Evolutionary conservation across 768 basidiomycete genomes (phyloP), one percentile per base, ranked within the genome.

Genomic region (Pleurotus platypus): DNA sequence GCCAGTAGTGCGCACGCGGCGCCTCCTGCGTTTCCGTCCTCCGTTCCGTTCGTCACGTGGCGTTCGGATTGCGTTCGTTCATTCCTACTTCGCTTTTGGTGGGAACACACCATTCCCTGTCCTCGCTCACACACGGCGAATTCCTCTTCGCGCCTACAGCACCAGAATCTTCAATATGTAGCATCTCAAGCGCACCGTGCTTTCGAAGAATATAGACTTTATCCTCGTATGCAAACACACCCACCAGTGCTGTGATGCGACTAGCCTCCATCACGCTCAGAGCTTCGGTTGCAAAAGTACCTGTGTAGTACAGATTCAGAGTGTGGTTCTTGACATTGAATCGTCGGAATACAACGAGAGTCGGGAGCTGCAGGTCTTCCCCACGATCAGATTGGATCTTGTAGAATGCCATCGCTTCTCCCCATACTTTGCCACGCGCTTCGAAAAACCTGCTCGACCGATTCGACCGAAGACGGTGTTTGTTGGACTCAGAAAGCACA

Each of bases 401-500:
- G 54, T 58, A 63, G 49, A 65, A 64, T 51, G 63, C 62, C 1
- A 55, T 18, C 2, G 63, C 64, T 49, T 65, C 63, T 5, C 58
- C 64, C 60, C 60, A 65, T 27, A 58, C 24, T 13, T 27, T 22
- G 11, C 35, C n/a, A 3, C 24, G 26, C 47, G 27, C 51, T 35
- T 40, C 46, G 46, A 49, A 57, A 37, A 24, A 56, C 16, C 43
- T 11, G 43, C 58, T 64, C 37, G 57, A 65, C 49, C 60, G 46
- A 18, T 3, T 39, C 42, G 53, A 26, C 20, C 26, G n/a, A 16
- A 8, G 16, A n/a, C 24, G 45, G 47, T 51, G 15, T n/a, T 51
- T 11, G n/a, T 24, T n/a, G 55, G 48, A 59, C 60, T 54, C 59
- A 30, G 8, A 60, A 42, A 18, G 59, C 40, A 37, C 49, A 3